Evolutionary conservation across 2,329 filamentous ascomycete species (phyloP).

Genomic region (Fonsecaea nubica): DNA sequence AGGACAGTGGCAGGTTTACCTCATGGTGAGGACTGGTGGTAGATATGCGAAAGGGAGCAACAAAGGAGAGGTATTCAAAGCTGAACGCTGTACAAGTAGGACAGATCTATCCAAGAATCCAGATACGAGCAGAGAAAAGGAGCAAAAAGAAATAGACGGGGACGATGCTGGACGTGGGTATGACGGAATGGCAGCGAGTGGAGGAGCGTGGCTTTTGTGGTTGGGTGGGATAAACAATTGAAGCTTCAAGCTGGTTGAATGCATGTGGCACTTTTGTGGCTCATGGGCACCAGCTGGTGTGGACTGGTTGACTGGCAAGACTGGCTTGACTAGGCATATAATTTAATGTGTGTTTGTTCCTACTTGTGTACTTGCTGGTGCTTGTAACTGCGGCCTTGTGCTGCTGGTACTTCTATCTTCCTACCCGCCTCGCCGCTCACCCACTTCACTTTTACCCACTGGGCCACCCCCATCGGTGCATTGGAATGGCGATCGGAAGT

Average conservation of each 20-base stretch:
- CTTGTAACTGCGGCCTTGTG: too few relatives aligned
- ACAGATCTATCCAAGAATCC: neutral
- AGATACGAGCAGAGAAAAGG: neutral
- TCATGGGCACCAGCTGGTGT: neutral
- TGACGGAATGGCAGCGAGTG: constrained; percentile 9
- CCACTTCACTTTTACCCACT: too few relatives aligned
- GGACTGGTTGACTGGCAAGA: too few relatives aligned
- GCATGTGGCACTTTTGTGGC: too few relatives aligned
- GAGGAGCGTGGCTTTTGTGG: too few relatives aligned
- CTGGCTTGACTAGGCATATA: too few relatives aligned
- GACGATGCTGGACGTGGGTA: constrained; percentile 9
- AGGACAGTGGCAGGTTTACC: constrained; percentile 18
- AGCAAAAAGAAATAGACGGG: constrained; percentile 1
- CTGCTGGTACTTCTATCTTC: too few relatives aligned
- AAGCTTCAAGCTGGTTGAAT: neutral
- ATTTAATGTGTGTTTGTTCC: too few relatives aligned
- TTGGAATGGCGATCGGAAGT: neutral
- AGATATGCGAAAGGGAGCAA: neutral
- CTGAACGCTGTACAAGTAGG: neutral
- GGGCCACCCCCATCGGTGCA: neutral
- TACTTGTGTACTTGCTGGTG: too few relatives aligned
- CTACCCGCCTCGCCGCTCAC: too few relatives aligned
- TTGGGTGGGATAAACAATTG: neutral
- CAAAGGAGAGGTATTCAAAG: too few relatives aligned
- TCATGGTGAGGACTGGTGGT: constrained; percentile 25